These are phyloP conservation scores for Colletotrichum orchidophilum DNA, from an alignment of 2,329 filamentous ascomycete genomes.

Conservation along the genomic window DNA sequence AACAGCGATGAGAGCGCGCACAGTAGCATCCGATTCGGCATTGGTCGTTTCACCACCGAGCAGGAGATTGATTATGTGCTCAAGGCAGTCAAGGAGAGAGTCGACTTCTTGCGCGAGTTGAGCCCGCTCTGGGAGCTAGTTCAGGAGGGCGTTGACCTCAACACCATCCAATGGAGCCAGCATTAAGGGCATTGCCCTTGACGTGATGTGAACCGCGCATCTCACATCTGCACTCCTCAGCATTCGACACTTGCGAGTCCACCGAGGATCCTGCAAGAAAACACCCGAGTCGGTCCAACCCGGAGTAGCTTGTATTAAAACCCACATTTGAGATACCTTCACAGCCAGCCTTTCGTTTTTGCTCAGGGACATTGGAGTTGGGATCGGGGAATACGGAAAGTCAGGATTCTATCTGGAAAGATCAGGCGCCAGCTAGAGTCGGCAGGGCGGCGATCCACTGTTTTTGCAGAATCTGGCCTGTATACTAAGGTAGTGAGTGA, in stretches of 20 bases:
- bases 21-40: slow-evolving; percentile 97
- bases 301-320: slow-evolving; percentile 30
- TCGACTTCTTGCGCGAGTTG: slow-evolving; percentile 91
- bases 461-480: slow-evolving; percentile 5
- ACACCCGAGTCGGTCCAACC: slow-evolving; percentile 5
- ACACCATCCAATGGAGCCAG: slow-evolving; percentile 98
- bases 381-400: slow-evolving; percentile 4
- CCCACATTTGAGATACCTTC: slow-evolving; percentile 33
- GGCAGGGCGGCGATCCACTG: not conserved
- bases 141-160: slow-evolving; percentile 93
- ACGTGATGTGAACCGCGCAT: not conserved
- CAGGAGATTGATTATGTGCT: slow-evolving; percentile 96
- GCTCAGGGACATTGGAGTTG: slow-evolving; percentile 31
- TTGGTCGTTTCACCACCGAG: slow-evolving; percentile 96
- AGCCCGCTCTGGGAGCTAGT: slow-evolving; percentile 98
- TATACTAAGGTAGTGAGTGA: slow-evolving; percentile 8
- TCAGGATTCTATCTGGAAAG: slow-evolving; percentile 7
- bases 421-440: not conserved
- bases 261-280: not conserved
- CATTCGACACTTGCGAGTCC: not conserved
- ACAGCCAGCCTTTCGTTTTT: slow-evolving; percentile 31
- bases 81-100: slow-evolving; percentile 90
- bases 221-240: not conserved
- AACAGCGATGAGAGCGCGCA: slow-evolving; percentile 98
- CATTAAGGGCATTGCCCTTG: slow-evolving; percentile 65